phyloP scores from a whole-genome alignment of 805 yeast species.

The Kazachstania africana region DNA sequence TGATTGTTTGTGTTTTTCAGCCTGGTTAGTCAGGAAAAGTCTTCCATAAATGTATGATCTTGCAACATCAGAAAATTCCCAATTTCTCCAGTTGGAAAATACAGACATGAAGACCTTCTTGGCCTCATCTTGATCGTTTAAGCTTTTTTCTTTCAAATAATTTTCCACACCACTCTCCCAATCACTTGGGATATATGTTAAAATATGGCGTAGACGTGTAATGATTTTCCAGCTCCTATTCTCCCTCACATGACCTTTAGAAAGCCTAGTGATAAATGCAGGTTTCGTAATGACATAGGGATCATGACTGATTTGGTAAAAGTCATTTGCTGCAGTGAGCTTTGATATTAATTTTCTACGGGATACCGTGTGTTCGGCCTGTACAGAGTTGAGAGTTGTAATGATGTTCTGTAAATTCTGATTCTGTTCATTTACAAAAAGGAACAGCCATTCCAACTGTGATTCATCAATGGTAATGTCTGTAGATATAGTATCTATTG shows the following conservation, averaged over 20 bases:
- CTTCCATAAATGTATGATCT: conserved; percentile 42
- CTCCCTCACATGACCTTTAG: conserved; percentile 62
- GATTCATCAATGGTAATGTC: conserved; percentile 25
- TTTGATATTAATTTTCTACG: conserved; percentile 31
- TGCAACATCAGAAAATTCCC: conserved; percentile 72
- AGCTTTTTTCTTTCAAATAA: conserved; percentile 21
- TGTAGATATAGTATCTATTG: conserved; percentile 21
- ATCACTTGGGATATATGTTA: conserved; percentile 41
- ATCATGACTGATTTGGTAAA: conserved; percentile 56
- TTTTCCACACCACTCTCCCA: conserved; percentile 30
- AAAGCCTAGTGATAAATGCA: conserved; percentile 63
- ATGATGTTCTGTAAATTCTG: conserved; percentile 5
- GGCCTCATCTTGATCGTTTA: conserved; percentile 42
- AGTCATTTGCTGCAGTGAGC: conserved; percentile 36
- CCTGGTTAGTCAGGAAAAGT: conserved; percentile 31
- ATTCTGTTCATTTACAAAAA: conserved; percentile 9
- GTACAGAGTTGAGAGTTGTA: conserved; percentile 3
- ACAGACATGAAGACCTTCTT: conserved; percentile 41
- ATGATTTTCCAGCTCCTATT: conserved; percentile 82
- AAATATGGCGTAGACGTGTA: conserved; percentile 66
- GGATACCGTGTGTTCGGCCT: conserved; percentile 6
- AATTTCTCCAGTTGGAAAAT: conserved; percentile 75
- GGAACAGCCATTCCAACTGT: conserved; percentile 27
- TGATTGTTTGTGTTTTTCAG: conserved; percentile 2
- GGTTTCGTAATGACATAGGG: conserved; percentile 88